phyloP scores from a whole-genome alignment of 2,329 filamentous ascomycete genomes.

The Sclerotinia spermophila region DNA sequence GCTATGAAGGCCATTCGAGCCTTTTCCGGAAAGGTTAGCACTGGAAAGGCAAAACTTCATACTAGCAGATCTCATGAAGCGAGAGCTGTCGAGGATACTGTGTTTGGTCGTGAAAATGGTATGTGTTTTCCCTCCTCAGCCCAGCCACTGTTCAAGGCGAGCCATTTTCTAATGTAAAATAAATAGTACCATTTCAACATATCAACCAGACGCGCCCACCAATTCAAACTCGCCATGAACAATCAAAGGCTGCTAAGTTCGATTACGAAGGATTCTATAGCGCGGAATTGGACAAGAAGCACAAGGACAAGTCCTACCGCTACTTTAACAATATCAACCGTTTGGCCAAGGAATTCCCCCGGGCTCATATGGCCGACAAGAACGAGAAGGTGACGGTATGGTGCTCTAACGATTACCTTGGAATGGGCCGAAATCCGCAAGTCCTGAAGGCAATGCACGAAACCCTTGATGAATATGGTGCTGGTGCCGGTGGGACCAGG shows the following conservation, averaged over 20 bases:
- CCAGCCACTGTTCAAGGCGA: not conserved
- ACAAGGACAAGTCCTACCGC: slow-evolving; percentile 98
- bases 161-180: not conserved
- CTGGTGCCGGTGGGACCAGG: slow-evolving; percentile 89
- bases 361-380: slow-evolving; percentile 80
- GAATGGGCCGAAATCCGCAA: slow-evolving; percentile 88
- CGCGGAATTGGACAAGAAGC: slow-evolving; percentile 91
- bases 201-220: slow-evolving; percentile 28
- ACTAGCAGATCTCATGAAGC: slow-evolving; percentile 76
- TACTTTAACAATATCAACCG: slow-evolving; percentile 99
- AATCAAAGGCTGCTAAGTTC: slow-evolving; percentile 57
- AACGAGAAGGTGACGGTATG: slow-evolving; percentile 92
- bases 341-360: slow-evolving; percentile 91
- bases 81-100: slow-evolving; percentile 63
- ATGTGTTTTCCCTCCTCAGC: slow-evolving; percentile 29
- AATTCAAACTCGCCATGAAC: slow-evolving; percentile 28
- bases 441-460: slow-evolving; percentile 92
- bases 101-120: slow-evolving; percentile 52
- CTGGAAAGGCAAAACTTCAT: slow-evolving; percentile 72
- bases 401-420: slow-evolving; percentile 99
- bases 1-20: slow-evolving; percentile 49
- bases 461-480: slow-evolving; percentile 90
- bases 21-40: slow-evolving; percentile 48
- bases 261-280: slow-evolving; percentile 90
- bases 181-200: slow-evolving; percentile 37